Conservation (phyloP, 1,284 basidiomycete species). For the Ceratobasidium sp. region DNA sequence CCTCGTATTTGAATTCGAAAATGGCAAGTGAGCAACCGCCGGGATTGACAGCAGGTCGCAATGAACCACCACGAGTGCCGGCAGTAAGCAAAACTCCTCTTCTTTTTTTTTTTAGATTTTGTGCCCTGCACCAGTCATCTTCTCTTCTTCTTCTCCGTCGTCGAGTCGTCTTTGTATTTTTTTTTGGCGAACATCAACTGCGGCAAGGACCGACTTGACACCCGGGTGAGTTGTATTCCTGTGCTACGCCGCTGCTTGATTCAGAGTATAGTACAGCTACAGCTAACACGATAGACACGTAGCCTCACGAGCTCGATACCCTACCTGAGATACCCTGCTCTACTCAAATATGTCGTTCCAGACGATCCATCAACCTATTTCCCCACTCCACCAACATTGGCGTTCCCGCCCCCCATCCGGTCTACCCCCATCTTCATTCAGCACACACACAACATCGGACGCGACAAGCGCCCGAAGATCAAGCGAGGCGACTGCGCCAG, state of each 20-base stretch:
- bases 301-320: no score
- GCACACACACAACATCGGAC: constrained; percentile 2
- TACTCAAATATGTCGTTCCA: background rate
- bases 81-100: background rate
- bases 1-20: constrained; percentile 5
- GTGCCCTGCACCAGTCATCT: background rate
- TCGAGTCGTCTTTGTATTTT: no score
- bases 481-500: constrained; percentile 75
- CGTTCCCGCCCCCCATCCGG: background rate
- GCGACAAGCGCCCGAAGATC: constrained; percentile 47
- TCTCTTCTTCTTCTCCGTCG: background rate
- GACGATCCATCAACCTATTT: background rate
- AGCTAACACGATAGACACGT: background rate
- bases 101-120: background rate
- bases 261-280: background rate
- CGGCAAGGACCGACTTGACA: no score
- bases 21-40: background rate
- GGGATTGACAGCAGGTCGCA: constrained; percentile 7
- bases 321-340: constrained; percentile 14
- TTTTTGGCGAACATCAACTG: no score
- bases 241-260: background rate
- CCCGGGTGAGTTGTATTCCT: constrained; percentile 8
- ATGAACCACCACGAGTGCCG: constrained; percentile 31
- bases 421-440: background rate
- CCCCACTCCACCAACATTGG: background rate